Evolutionary conservation across 2,329 filamentous ascomycete genomes (phyloP).

Genomic region (Aureobasidium vineae): DNA sequence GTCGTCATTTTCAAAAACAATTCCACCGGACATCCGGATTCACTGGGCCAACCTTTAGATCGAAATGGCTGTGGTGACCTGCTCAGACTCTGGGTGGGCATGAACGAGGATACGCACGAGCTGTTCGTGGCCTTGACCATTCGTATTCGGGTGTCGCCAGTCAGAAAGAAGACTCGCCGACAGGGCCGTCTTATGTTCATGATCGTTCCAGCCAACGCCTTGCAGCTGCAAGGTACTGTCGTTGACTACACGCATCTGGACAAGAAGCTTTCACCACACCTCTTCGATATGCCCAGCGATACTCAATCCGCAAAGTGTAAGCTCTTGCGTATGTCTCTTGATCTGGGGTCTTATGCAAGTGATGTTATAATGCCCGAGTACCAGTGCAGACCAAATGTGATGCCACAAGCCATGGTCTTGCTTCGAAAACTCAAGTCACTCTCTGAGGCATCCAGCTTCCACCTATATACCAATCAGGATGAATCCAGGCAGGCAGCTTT

Average conservation of each 20-base stretch:
- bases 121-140: slow-evolving; percentile 11
- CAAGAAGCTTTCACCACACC: not conserved
- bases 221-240: not conserved
- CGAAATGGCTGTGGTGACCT: slow-evolving; percentile 5
- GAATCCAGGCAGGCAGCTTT: not conserved
- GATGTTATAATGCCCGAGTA: slow-evolving; percentile 11
- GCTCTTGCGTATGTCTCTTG: not conserved
- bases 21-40: not conserved
- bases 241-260: not conserved
- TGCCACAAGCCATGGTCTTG: not conserved
- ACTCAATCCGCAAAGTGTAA: not conserved
- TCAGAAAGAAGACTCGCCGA: slow-evolving; percentile 6
- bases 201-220: not conserved
- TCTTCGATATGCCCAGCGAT: slow-evolving; percentile 4
- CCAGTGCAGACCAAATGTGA: not conserved
- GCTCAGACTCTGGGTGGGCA: not conserved
- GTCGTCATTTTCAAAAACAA: not conserved
- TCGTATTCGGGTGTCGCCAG: not conserved
- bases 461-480: slow-evolving; percentile 1
- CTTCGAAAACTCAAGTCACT: slow-evolving; percentile 8
- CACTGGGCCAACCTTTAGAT: slow-evolving; percentile 2
- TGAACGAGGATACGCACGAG: not conserved
- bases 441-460: not conserved
- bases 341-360: not conserved
- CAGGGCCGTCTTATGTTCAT: slow-evolving; percentile 15